phyloP scores from a whole-genome alignment of 1,284 basidiomycete genomes.

The Apiotrichum mycotoxinovorans region DNA sequence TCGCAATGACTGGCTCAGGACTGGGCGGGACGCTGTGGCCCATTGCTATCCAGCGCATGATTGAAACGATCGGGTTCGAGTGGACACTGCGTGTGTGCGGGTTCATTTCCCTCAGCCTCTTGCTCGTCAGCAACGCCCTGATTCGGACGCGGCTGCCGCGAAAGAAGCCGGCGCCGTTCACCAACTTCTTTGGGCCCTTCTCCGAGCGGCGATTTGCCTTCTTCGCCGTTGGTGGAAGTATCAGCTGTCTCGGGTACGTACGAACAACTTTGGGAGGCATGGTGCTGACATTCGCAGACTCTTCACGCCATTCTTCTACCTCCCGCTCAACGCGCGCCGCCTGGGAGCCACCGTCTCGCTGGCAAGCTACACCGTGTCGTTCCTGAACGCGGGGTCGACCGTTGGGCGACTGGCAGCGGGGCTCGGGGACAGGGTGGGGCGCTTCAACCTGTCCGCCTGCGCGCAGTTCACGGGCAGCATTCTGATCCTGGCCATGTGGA shows the following conservation, averaged over 20 bases:
- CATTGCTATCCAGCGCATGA: conserved; percentile 34
- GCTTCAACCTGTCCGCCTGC: conserved; percentile 38
- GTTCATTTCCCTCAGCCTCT: conserved; percentile 26
- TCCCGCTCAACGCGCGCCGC: conserved; percentile 27
- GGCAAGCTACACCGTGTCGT: conserved; percentile 28
- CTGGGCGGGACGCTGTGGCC: conserved; percentile 45
- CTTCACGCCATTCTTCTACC: conserved; percentile 36
- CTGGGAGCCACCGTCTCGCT: conserved; percentile 30
- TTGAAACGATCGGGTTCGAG: conserved; percentile 25
- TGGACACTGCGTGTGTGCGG: conserved; percentile 27
- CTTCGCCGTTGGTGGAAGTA: conserved; percentile 10
- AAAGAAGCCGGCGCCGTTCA: conserved; percentile 19
- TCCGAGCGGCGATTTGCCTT: conserved; percentile 23
- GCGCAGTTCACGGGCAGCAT: conserved; percentile 19
- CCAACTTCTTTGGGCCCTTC: conserved; percentile 23
- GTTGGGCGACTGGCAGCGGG: conserved; percentile 19
- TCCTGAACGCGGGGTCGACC: conserved; percentile 34
- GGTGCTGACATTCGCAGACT: conserved; percentile 28
- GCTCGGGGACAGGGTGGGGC: conserved; percentile 12
- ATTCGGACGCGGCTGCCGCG: conserved; percentile 22
- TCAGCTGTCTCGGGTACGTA: neutral
- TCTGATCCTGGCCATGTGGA: conserved; percentile 25
- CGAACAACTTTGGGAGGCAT: too few species aligned
- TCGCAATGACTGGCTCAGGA: conserved; percentile 28
- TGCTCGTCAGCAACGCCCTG: conserved; percentile 15